Conservation (phyloP, 305 asterid species). For the Plantago lanceolata region DNA sequence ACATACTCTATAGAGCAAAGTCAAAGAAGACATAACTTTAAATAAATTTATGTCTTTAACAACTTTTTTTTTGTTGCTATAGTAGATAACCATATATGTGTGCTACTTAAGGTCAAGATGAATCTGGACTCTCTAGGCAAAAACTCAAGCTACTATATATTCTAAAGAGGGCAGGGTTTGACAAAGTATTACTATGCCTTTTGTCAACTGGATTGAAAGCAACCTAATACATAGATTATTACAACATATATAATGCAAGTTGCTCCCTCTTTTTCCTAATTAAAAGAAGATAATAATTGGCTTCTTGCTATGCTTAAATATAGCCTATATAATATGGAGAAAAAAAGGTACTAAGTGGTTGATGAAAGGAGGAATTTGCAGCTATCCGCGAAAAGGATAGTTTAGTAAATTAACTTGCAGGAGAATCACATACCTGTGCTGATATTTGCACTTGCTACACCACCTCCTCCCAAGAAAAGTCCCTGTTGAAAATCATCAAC, state of each 20-base stretch:
- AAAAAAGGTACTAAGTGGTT: background rate
- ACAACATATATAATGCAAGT: conserved; percentile 16
- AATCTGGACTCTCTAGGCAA: background rate
- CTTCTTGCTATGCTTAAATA: conserved; percentile 3
- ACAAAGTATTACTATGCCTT: background rate
- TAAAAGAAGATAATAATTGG: conserved; percentile 1
- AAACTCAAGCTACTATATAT: background rate
- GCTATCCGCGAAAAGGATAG: background rate
- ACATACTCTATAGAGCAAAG: conserved; percentile 18
- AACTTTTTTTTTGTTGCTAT: background rate
- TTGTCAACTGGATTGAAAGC: conserved; percentile 24
- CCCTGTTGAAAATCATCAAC: conserved; percentile 11
- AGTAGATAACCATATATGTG: background rate
- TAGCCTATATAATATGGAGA: background rate
- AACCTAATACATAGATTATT: conserved; percentile 14
- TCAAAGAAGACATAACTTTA: conserved; percentile 20
- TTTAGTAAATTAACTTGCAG: background rate
- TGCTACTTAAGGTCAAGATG: conserved; percentile 3
- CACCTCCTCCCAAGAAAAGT: conserved; percentile 15
- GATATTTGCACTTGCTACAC: conserved; percentile 3
- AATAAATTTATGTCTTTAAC: conserved; percentile 3
- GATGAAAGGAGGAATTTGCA: too few relatives aligned
- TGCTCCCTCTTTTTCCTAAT: conserved; percentile 12
- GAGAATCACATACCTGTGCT: conserved; percentile 13
- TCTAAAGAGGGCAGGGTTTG: background rate